Conservation (phyloP, 2,329 filamentous ascomycete genomes). For the Dissoconium aciculare region DNA sequence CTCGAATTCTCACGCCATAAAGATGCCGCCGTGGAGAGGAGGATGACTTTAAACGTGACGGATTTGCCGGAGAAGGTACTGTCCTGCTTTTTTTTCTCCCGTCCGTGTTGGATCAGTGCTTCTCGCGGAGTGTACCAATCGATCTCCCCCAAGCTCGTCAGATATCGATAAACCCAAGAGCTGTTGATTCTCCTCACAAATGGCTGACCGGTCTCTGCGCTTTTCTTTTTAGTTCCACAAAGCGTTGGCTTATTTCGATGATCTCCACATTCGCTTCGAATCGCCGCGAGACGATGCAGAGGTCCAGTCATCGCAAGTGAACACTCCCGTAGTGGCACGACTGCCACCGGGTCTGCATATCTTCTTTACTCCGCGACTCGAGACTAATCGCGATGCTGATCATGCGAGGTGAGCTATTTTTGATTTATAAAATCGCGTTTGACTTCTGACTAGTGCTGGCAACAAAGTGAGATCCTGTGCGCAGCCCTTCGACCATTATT, state of each 20-base stretch:
- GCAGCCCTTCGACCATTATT: constrained; percentile 43
- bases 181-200: no score
- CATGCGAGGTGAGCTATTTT: constrained; percentile 12
- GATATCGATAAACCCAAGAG: no score
- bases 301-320: constrained; percentile 23
- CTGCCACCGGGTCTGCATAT: constrained; percentile 70
- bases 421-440: constrained; percentile 2
- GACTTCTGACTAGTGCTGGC: constrained; percentile 2
- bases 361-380: constrained; percentile 53
- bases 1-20: constrained; percentile 44
- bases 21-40: constrained; percentile 59
- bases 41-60: constrained; percentile 55
- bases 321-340: constrained; percentile 59
- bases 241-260: constrained; percentile 48
- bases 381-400: constrained; percentile 25
- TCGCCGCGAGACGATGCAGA: constrained; percentile 39
- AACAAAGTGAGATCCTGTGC: no score
- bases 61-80: constrained; percentile 60
- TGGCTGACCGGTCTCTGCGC: no score
- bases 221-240: no score
- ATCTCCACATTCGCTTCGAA: constrained; percentile 71
- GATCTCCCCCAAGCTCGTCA: no score
- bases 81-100: no score
- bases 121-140: no score
- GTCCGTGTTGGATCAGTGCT: no score